Base-by-base conservation (phyloP, 2,329 filamentous ascomycete genomes). In the Neocucurbitaria cava region DNA sequence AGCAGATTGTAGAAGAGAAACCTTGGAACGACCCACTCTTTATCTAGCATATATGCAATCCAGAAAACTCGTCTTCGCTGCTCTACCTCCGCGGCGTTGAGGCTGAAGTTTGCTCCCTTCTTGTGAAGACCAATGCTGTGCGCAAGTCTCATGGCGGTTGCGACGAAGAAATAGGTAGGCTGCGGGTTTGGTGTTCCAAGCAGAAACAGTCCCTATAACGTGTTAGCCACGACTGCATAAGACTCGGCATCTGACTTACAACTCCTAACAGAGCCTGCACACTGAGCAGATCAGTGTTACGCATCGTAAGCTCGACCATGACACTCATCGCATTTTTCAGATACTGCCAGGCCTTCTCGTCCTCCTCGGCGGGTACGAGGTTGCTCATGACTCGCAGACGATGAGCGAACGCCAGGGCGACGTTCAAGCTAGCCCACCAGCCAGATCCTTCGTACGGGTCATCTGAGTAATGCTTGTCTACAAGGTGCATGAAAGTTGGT, bases 361-460 rank as follows among this genome's bases (percentile, higher is more conserved):
- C 95, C 72, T 98, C 94, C 59, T 96, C 92, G 59, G 90, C 87
- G 1, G 92, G 89, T 0, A 96, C 91, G 8, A 96, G 81, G 68
- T 96, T 95, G 79, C 91, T 96, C 92, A 97, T 96, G 20, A 97
- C 92, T 10, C 95, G 89, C 68, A 99, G 81, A 36, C 95, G 86
- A 72, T 97, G 92, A 5, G 94, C 90, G 64, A 97, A 96, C n/a
- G 94, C 95, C 51, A 99, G 79, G 1, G 90, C 92, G 54, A 96
- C 89, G 66, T 99, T 99, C 67, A 99, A 83, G 76, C 92, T 96
- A 5, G 95, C 95, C 94, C 95, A 99, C 95, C 95, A 99, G 3
- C 95, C 95, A 5, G 92, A 96, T 24, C 94, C 93, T 72, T 96
- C 89, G 64, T 97, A 98, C 0, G 94, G 94, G 64, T 98, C 91